Evolutionary conservation across 2,329 filamentous ascomycete species (phyloP).

Genomic region (Pseudogymnoascus sp.): DNA sequence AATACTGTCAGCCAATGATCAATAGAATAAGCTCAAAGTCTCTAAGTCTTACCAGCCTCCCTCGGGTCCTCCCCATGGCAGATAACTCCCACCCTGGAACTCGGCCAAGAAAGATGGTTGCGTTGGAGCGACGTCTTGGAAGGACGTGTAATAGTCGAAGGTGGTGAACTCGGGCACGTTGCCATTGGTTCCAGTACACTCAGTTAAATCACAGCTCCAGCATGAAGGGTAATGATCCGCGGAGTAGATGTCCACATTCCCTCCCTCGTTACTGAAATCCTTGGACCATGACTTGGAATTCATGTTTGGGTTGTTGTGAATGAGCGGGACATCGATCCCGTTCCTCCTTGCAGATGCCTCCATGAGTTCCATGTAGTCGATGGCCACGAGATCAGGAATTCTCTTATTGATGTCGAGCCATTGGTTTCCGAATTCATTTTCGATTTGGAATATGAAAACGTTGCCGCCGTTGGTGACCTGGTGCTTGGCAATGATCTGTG

Average conservation of each 20-base stretch:
- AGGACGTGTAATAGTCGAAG: constrained; percentile 28
- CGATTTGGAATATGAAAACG: constrained; percentile 48
- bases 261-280: constrained; percentile 48
- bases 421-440: constrained; percentile 45
- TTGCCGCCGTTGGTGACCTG: constrained; percentile 50
- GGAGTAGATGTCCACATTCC: constrained; percentile 47
- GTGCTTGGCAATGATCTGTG: constrained; percentile 42
- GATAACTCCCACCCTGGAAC: constrained; percentile 50
- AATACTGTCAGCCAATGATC: constrained; percentile 30
- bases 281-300: constrained; percentile 49
- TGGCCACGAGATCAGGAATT: constrained; percentile 40
- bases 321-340: constrained; percentile 51
- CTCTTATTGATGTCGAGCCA: constrained; percentile 35
- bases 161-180: constrained; percentile 43
- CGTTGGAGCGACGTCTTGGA: constrained; percentile 21
- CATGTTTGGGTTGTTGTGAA: constrained; percentile 53
- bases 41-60: background rate
- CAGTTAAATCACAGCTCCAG: constrained; percentile 55
- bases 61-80: background rate
- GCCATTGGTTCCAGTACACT: constrained; percentile 53
- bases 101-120: constrained; percentile 44
- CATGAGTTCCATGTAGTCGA: constrained; percentile 50
- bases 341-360: constrained; percentile 44
- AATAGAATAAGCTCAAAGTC: background rate
- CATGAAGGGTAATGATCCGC: constrained; percentile 48